A percentile compares a stretch with the other conserved stretches of the same genome.
These are phyloP conservation scores for Claviceps spartinae DNA, from an alignment of 2,329 filamentous ascomycete genomes.

Conservation along the genomic window DNA sequence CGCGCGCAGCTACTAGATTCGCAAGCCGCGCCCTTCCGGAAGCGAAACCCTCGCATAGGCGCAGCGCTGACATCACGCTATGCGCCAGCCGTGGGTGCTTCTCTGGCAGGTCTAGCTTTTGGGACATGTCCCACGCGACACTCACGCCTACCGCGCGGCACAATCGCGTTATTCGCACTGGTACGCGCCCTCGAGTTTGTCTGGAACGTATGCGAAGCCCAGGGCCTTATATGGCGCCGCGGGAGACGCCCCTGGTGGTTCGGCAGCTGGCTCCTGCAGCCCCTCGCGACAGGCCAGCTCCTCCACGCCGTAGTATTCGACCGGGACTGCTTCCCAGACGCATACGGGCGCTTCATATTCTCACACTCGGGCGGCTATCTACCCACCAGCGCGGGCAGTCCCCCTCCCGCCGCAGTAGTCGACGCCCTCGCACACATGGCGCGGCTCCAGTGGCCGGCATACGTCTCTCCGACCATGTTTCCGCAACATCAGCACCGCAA, in stretches of 20 bases:
- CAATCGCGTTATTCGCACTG: constrained; percentile 67
- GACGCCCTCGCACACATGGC: constrained; percentile 75
- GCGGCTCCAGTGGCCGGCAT: constrained; percentile 70
- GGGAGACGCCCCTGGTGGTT: constrained; percentile 62
- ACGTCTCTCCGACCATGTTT: constrained; percentile 76
- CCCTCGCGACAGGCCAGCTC: constrained; percentile 61
- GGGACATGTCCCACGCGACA: constrained; percentile 50
- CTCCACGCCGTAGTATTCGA: constrained; percentile 67
- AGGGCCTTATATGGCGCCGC: constrained; percentile 52
- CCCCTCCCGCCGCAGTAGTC: constrained; percentile 58
- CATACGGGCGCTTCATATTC: constrained; percentile 41
- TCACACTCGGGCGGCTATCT: constrained; percentile 70
- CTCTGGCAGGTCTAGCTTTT: constrained; percentile 70
- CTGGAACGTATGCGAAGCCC: constrained; percentile 71
- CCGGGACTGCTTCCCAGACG: constrained; percentile 55
- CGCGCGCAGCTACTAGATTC: constrained; percentile 66
- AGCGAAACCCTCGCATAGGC: constrained; percentile 66
- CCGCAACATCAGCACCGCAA: constrained; percentile 40
- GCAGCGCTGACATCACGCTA: constrained; percentile 66
- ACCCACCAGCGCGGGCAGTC: constrained; percentile 25
- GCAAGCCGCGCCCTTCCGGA: constrained; percentile 67
- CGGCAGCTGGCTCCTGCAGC: constrained; percentile 72
- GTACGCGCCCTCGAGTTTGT: constrained; percentile 74
- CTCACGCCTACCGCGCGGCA: constrained; percentile 49
- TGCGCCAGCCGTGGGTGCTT: constrained; percentile 82